Base-by-base conservation (phyloP, 2,329 filamentous ascomycete genomes). In the Fusarium devonianum region DNA sequence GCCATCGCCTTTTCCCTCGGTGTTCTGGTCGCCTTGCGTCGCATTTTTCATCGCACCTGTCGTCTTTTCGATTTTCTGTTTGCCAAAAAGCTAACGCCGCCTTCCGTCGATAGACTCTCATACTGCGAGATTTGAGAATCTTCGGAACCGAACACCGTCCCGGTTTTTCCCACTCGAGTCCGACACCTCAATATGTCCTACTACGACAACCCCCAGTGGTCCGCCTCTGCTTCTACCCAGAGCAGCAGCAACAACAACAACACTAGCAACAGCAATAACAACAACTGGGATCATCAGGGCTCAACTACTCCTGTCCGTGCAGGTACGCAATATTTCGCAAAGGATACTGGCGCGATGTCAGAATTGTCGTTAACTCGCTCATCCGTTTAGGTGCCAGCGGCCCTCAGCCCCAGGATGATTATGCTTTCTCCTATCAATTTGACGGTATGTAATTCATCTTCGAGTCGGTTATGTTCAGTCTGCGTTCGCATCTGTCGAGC, bases 341-440 rank as follows among this genome's bases (percentile, higher is more conserved):
- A 41, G 17, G 36, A n/a, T n/a, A n/a, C n/a, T n/a, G n/a, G n/a
- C n/a, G n/a, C n/a, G n/a, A n/a, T n/a, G n/a, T n/a, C 5, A 36
- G 39, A 21, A 16, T 10, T n/a, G n/a, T 45, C 25, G 35, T 49
- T 60, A 46, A 58, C 42, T 35, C 56, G 34, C 37, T 40, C 16
- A 38, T 39, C 33, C 21, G 23, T 29, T 30, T 32, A 90, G 89
- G 88, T 74, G 84, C 89, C 56, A 91, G 82, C 73, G 92, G 88
- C 49, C 86, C 88, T 39, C 84, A 85, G 60, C 83, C 86, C 44
- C 84, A 85, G 65, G 89, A 93, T 61, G 90, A 95, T 53, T 81
- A 83, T 67, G 91, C 92, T 51, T 96, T 96, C 71, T 85, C 85
- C 62, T 87, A 89, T 70, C 92, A 96, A 75, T 88, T 96, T 73